These are phyloP conservation scores for Aegilops bicornis DNA, from an alignment of 176 grass and related monocot genomes.

Conservation along the genomic window DNA sequence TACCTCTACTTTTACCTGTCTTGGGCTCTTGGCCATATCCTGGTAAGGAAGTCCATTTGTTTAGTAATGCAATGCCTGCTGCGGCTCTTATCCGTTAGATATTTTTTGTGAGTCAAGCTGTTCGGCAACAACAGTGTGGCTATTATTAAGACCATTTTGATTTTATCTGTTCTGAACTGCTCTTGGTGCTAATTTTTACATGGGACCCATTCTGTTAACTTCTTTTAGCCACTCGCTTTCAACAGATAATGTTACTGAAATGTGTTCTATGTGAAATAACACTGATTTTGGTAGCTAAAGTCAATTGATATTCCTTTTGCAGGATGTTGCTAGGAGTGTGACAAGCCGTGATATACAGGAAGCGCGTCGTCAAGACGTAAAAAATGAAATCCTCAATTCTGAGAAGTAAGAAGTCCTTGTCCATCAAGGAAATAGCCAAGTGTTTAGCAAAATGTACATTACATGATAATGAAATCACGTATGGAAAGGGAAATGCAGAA, in stretches of 20 bases:
- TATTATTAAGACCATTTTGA: background rate
- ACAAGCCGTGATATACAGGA: slow-evolving; percentile 87
- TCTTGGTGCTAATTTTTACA: slow-evolving; percentile 2
- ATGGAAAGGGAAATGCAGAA: background rate
- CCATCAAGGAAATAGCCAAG: background rate
- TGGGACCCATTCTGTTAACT: background rate
- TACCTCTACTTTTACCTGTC: background rate
- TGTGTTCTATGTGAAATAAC: background rate
- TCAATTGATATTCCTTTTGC: slow-evolving; percentile 19
- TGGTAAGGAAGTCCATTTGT: background rate
- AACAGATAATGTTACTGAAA: background rate
- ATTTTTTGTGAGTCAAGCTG: background rate
- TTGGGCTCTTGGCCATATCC: background rate
- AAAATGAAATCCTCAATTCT: slow-evolving; percentile 98
- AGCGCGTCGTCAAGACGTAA: slow-evolving; percentile 86
- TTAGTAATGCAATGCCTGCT: slow-evolving; percentile 6
- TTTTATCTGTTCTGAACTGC: background rate
- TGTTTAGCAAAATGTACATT: slow-evolving; percentile 9
- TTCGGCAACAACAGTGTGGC: background rate
- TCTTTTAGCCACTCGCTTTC: background rate
- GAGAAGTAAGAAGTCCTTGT: slow-evolving; percentile 52
- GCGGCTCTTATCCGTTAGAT: background rate
- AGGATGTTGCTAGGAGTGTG: slow-evolving; percentile 95
- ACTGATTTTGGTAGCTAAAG: slow-evolving; percentile 13
- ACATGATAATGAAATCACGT: background rate